Conservation (phyloP, 2,329 filamentous ascomycete species). For the Fusarium transvaalense region DNA sequence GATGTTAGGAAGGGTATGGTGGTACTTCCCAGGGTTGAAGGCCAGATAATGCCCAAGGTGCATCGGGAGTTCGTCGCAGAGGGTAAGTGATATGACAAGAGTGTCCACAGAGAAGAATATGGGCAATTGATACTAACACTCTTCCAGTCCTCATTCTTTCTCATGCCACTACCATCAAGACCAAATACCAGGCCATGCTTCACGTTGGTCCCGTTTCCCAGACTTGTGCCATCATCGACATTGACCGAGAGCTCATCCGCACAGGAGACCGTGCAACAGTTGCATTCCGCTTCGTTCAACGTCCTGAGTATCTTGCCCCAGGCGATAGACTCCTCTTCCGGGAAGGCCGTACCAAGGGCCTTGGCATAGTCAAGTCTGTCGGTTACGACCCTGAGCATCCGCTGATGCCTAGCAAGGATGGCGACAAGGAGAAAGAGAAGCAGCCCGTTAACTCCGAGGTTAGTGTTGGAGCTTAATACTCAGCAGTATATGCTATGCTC, state of each 20-base stretch:
- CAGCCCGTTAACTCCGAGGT: constrained; percentile 40
- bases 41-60: constrained; percentile 76
- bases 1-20: constrained; percentile 99
- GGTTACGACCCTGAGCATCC: constrained; percentile 81
- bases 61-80: constrained; percentile 83
- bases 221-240: constrained; percentile 96
- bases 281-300: constrained; percentile 93
- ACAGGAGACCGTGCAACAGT: constrained; percentile 95
- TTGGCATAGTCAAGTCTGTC: constrained; percentile 92
- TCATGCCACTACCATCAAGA: constrained; percentile 96
- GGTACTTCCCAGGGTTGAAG: constrained; percentile 85
- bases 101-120: background rate
- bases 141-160: constrained; percentile 85
- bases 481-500: background rate
- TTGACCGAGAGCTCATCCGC: constrained; percentile 94
- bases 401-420: constrained; percentile 48
- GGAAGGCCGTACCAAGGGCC: constrained; percentile 92
- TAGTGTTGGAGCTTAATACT: constrained; percentile 42
- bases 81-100: constrained; percentile 58
- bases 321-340: constrained; percentile 93
- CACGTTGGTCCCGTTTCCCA: constrained; percentile 96
- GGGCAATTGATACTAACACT: constrained; percentile 23
- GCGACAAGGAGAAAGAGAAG: constrained; percentile 42
- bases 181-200: constrained; percentile 97
- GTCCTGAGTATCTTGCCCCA: constrained; percentile 90